Conservation (phyloP, 257 asterid species). For the Leptodermis oblonga region DNA sequence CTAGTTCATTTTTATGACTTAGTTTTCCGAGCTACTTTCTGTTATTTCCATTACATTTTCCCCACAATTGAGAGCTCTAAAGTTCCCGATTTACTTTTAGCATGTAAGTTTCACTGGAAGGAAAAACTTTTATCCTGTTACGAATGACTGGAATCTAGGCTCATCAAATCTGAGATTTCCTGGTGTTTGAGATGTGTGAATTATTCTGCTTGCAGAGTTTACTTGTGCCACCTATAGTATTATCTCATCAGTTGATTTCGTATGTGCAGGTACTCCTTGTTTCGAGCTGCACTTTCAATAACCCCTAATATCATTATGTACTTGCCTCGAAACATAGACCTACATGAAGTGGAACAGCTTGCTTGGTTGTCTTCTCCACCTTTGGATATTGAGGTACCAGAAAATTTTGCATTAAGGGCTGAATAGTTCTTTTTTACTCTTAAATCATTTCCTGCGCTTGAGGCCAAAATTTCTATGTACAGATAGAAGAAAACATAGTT, state of each 20-base stretch:
- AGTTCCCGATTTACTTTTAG: too few species aligned
- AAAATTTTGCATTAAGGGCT: not conserved
- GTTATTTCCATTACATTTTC: not conserved
- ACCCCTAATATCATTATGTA: conserved; percentile 74
- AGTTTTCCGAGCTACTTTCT: not conserved
- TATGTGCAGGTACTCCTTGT: conserved; percentile 56
- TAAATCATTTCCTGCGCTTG: not conserved
- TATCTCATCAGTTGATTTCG: not conserved
- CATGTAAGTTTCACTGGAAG: not conserved
- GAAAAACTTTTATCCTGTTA: not conserved
- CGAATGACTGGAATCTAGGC: not conserved
- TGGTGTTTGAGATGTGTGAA: not conserved
- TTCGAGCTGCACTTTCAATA: conserved; percentile 61
- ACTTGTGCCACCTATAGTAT: not conserved
- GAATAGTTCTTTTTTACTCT: not conserved
- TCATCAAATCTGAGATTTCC: conserved; percentile 7
- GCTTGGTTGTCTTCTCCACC: conserved; percentile 89
- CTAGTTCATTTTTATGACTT: not conserved
- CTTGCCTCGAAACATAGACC: conserved; percentile 64
- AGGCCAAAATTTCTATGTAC: conserved; percentile 18
- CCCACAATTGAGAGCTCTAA: not conserved
- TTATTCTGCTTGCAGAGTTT: not conserved
- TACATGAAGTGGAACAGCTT: conserved; percentile 60
- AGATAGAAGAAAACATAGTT: conserved; percentile 64
- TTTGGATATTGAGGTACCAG: conserved; percentile 47